Base-by-base conservation (phyloP, 192 early-diverging fungal genomes). In the Rhizophlyctis rosea region DNA sequence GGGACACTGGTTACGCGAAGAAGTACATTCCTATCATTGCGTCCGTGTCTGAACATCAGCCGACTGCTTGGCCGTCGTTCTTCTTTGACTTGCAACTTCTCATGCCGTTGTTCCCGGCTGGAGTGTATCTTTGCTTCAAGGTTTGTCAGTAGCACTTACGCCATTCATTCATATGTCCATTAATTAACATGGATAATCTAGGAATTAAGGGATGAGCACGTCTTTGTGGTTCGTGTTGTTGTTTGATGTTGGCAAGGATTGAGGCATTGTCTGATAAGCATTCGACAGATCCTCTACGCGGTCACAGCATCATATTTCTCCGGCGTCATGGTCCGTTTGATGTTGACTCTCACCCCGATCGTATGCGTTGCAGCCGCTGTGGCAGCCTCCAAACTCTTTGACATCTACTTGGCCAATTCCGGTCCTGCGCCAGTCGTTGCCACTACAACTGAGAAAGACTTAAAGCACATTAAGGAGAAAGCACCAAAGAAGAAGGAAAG, bases 1-100 rank as follows among this genome's bases (percentile, higher is more conserved):
- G 93, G 87, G 98, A 99, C 76, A 99, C 98, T 7, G 93, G 91
- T n/a, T 99, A 99, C 64, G 98, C 98, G 54, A 98, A 98, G 80
- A 94, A 90, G 54, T 87, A 98, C 68, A 99, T 99, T 75, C 98
- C 98, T 0, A 98, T 99, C 65, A 99, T 99, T 71, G 98, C 98
- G 0, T 99, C 98, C 23, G 98, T 99, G 32, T 98, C 96, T 4
- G 98, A 99, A 75, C 98, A 99, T 78, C 98, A 98, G 73, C 98
- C 98, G 24, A 98, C 98, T 3, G 86, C 98, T 0, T 99, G 98
- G 98, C 86, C 98, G 11, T 92, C 95, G 25, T 98, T 98, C 82
- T 98, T 98, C 80, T 98, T 99, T 75, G 98, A 99, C 71, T 82
- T 99, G 29, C 88, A 98, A 57, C 79, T 98, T 76, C 82, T 99